Evolutionary conservation across 2,329 filamentous ascomycete genomes (phyloP).

Genomic region (Talaromyces funiculosus): DNA sequence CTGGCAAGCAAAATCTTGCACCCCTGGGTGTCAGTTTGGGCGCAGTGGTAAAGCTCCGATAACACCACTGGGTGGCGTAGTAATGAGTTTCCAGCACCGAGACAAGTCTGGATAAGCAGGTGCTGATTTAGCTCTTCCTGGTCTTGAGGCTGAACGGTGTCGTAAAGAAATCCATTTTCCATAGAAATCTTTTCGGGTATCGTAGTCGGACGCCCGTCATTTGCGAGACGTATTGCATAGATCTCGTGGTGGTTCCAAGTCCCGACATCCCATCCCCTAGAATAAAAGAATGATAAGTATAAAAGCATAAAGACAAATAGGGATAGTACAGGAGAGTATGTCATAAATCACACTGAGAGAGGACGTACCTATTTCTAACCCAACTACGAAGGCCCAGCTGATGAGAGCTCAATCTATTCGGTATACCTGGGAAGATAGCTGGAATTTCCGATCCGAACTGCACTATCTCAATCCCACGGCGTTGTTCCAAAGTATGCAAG

Average conservation of each 20-base stretch:
- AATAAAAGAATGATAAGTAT: background rate
- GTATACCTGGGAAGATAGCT: constrained; percentile 10
- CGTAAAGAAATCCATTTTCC: constrained; percentile 3
- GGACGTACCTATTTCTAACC: constrained; percentile 11
- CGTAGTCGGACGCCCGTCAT: background rate
- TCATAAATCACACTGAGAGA: background rate
- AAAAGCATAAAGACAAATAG: background rate
- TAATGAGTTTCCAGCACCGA: constrained; percentile 6
- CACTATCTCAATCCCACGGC: constrained; percentile 4
- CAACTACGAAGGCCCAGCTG: constrained; percentile 10
- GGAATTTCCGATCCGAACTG: constrained; percentile 12
- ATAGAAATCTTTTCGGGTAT: constrained; percentile 4
- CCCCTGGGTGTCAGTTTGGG: constrained; percentile 8
- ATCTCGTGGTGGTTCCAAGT: constrained; percentile 13
- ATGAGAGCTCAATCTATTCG: constrained; percentile 11
- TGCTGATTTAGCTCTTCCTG: constrained; percentile 10
- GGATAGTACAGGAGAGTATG: background rate
- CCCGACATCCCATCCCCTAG: constrained; percentile 11
- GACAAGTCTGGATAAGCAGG: constrained; percentile 5
- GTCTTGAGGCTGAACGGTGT: constrained; percentile 3
- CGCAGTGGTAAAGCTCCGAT: constrained; percentile 8
- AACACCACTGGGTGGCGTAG: constrained; percentile 8
- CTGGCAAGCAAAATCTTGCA: constrained; percentile 11
- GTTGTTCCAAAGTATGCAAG: constrained; percentile 1
- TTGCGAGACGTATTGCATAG: constrained; percentile 1